Conservation (phyloP, 2,329 filamentous ascomycete genomes). For the Fusarium praegraminearum region DNA sequence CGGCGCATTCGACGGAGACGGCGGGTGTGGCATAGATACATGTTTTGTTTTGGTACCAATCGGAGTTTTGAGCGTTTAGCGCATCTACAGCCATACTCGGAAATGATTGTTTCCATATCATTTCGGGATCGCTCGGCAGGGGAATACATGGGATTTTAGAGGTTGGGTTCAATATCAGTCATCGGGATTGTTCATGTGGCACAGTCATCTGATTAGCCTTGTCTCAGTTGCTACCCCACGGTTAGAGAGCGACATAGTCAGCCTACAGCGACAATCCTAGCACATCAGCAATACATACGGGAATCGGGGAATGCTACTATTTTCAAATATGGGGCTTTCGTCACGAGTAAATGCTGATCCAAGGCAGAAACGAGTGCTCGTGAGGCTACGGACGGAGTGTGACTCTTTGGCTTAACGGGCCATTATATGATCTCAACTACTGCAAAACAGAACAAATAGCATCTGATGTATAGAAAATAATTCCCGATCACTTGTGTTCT, state of each 20-base stretch:
- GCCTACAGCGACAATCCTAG: conserved; percentile 16
- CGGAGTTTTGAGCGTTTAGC: conserved; percentile 9
- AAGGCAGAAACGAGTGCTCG: conserved; percentile 30
- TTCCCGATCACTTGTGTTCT: neutral
- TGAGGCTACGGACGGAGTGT: conserved; percentile 24
- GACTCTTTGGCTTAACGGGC: conserved; percentile 11
- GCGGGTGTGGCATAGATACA: neutral
- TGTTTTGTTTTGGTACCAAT: neutral
- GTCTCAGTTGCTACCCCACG: conserved; percentile 38
- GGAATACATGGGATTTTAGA: neutral
- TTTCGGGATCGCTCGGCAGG: neutral
- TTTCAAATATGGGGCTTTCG: conserved; percentile 8
- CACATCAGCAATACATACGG: conserved; percentile 17
- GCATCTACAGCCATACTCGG: neutral
- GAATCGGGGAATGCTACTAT: conserved; percentile 10
- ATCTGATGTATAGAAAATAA: neutral
- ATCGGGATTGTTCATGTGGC: conserved; percentile 32
- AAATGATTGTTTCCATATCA: neutral
- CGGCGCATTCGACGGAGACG: neutral
- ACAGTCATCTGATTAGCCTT: conserved; percentile 36
- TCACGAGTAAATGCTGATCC: conserved; percentile 32
- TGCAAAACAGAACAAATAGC: neutral
- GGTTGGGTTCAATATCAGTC: conserved; percentile 21
- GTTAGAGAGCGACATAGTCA: conserved; percentile 19
- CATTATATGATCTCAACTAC: neutral